These are phyloP conservation scores for Rhodomyrtus tomentosa DNA, from an alignment of 345 rosid species.

Conservation along the genomic window DNA sequence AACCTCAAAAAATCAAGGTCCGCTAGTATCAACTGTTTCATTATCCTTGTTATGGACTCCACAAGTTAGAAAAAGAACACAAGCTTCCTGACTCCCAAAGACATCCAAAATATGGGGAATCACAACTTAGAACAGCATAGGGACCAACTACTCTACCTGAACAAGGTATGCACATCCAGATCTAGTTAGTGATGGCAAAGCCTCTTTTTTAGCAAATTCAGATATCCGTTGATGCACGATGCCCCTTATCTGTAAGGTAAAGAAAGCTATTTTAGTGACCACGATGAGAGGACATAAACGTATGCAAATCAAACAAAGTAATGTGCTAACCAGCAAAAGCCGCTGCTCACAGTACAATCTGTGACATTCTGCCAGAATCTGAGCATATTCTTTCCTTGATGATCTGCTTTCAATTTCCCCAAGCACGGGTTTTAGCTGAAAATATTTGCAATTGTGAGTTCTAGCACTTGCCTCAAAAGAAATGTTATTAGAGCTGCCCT, in stretches of 20 bases:
- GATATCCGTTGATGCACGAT: slow-evolving; percentile 82
- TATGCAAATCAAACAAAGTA: not conserved
- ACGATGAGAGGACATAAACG: not conserved
- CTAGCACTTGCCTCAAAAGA: not conserved
- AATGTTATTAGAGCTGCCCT: not conserved
- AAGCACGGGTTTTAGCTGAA: slow-evolving; percentile 86
- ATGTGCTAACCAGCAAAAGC: slow-evolving; percentile 65
- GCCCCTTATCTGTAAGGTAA: slow-evolving; percentile 53
- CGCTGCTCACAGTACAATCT: slow-evolving; percentile 88
- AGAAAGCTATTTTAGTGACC: not conserved
- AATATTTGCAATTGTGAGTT: not conserved
- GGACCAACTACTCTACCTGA: slow-evolving; percentile 43
- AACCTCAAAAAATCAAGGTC: not conserved
- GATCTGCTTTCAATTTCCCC: slow-evolving; percentile 92
- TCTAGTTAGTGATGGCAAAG: slow-evolving; percentile 87
- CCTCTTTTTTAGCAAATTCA: slow-evolving; percentile 85
- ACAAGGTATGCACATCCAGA: slow-evolving; percentile 93
- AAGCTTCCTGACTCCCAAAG: not conserved
- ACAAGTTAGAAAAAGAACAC: not conserved
- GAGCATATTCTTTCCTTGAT: slow-evolving; percentile 78
- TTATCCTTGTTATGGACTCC: not conserved
- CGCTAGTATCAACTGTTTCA: not conserved
- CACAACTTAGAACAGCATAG: not conserved
- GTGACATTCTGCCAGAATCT: slow-evolving; percentile 87
- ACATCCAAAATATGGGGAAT: not conserved